Percentiles rank a stretch among this genome's conserved stretches.
Evolutionary conservation across 2,329 filamentous ascomycete species (phyloP).

Genomic region (Cordyceps javanica): DNA sequence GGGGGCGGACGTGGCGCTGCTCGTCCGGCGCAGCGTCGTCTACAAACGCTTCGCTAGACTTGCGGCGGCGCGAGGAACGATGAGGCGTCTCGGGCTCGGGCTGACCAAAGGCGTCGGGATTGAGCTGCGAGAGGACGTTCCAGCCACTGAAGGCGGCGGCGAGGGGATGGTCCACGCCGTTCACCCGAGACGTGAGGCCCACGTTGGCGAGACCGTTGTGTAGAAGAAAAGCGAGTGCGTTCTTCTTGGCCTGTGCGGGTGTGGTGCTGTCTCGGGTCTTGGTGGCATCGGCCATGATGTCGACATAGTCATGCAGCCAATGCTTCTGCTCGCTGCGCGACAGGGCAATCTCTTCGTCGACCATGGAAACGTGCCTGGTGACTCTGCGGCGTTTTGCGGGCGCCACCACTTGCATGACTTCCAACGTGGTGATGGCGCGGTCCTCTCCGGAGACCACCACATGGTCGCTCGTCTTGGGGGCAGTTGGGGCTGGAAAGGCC

Average conservation of each 20-base stretch:
- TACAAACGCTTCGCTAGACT: conserved; percentile 38
- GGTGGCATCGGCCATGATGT: conserved; percentile 46
- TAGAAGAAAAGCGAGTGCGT: conserved; percentile 26
- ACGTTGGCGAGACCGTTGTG: conserved; percentile 30
- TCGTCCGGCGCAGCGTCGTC: conserved; percentile 24
- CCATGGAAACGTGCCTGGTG: conserved; percentile 16
- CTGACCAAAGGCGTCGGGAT: conserved; percentile 19
- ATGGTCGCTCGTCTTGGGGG: no score
- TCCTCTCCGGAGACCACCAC: conserved; percentile 14
- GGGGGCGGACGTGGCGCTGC: conserved; percentile 1
- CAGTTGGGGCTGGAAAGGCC: background rate
- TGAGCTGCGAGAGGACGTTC: conserved; percentile 15
- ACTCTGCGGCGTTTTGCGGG: background rate
- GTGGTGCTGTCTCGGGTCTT: conserved; percentile 22
- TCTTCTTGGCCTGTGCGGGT: conserved; percentile 32
- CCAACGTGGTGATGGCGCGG: conserved; percentile 16
- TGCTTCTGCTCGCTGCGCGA: conserved; percentile 29
- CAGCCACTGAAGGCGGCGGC: conserved; percentile 32
- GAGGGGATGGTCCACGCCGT: conserved; percentile 36
- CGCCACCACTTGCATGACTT: conserved; percentile 15
- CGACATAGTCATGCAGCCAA: conserved; percentile 39
- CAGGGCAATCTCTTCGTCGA: conserved; percentile 30
- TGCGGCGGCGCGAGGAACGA: conserved; percentile 30
- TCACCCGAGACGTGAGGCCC: conserved; percentile 18
- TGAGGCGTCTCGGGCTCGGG: conserved; percentile 23